A percentile compares a stretch with the other conserved stretches of the same genome.
Conservation (phyloP, 768 basidiomycete species). For the Mycena kentingensis region DNA sequence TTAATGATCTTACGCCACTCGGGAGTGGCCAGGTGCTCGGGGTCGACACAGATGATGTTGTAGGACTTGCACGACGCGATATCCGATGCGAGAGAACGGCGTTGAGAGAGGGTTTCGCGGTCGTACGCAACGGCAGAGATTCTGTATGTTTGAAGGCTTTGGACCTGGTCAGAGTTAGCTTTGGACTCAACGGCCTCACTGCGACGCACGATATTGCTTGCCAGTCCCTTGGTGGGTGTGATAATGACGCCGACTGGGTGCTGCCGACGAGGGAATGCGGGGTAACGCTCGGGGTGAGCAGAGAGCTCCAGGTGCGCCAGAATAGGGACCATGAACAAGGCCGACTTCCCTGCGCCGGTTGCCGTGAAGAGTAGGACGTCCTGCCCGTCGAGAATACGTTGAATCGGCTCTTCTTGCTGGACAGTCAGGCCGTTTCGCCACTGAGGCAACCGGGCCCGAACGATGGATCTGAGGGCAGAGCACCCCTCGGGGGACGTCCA, state of each 20-base stretch:
- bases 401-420: neutral
- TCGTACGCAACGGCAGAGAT: constrained; percentile 3
- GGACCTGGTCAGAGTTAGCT: neutral
- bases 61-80: constrained; percentile 8
- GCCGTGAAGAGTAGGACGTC: constrained; percentile 5
- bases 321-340: constrained; percentile 4
- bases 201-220: constrained; percentile 2
- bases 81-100: neutral
- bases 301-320: constrained; percentile 1
- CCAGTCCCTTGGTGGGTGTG: constrained; percentile 11
- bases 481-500: too few relatives aligned
- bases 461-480: too few relatives aligned
- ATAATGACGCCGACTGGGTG: constrained; percentile 4
- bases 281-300: constrained; percentile 1
- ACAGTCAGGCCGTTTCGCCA: constrained; percentile 8
- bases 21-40: constrained; percentile 7
- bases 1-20: constrained; percentile 9
- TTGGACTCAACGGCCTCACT: neutral
- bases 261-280: neutral
- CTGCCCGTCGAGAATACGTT: constrained; percentile 6
- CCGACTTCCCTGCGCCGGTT: constrained; percentile 11
- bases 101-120: constrained; percentile 3
- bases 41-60: constrained; percentile 8
- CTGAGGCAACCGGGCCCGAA: too few relatives aligned
- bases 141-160: neutral